phyloP scores from a whole-genome alignment of 225 moss, liverwort and hornwort species.

The Physcomitrellopsis africana region DNA sequence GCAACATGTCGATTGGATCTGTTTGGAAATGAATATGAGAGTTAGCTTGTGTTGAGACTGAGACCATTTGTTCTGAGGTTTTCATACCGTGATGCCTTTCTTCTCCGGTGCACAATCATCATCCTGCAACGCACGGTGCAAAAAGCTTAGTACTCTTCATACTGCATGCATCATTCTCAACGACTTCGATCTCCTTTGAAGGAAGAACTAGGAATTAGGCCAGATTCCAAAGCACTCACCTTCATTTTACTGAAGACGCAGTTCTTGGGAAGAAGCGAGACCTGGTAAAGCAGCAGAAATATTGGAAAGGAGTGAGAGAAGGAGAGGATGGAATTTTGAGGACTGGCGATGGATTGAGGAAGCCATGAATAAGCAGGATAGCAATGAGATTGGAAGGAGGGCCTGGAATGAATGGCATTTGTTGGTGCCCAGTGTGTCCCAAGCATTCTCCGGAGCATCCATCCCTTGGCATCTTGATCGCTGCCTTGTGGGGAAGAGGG shows the following conservation, averaged over 20 bases:
- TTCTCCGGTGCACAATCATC: constrained; percentile 17
- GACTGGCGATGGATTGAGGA: rapidly evolving
- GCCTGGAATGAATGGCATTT: not conserved
- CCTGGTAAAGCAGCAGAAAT: not conserved
- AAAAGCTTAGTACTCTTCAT: not conserved
- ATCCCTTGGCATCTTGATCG: constrained; percentile 28
- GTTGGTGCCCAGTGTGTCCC: not conserved
- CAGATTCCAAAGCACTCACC: not conserved
- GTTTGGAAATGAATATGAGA: not conserved
- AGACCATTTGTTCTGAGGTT: not conserved
- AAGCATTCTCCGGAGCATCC: not conserved
- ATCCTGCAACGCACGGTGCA: constrained; percentile 19
- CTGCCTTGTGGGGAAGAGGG: too few relatives aligned
- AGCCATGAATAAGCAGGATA: not conserved
- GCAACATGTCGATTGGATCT: not conserved
- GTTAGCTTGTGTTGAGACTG: not conserved
- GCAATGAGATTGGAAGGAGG: too few relatives aligned
- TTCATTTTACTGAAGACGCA: constrained; percentile 7
- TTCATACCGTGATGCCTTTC: constrained; percentile 44
- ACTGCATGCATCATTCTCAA: not conserved
- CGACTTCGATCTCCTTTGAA: not conserved
- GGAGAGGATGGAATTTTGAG: not conserved
- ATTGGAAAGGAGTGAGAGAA: not conserved
- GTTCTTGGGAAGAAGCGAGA: not conserved
- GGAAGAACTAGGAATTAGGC: not conserved